Evolutionary conservation across 2,329 filamentous ascomycete species (phyloP), one percentile per base, ranked within the genome.

Genomic region (Colletotrichum sp.): DNA sequence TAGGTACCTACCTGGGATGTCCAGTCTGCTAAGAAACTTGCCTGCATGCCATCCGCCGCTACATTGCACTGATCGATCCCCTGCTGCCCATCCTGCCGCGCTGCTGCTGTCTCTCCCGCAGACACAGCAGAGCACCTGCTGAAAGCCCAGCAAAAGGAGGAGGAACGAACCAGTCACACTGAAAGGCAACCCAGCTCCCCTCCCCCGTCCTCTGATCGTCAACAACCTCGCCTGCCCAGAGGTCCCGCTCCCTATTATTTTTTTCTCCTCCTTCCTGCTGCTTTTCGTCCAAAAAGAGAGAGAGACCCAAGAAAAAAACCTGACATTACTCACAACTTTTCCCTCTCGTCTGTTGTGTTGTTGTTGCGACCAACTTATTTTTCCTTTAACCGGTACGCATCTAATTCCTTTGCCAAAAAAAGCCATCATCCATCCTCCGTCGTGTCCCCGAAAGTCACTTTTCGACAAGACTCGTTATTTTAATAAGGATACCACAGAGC

Each of bases 401-500:
- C 69, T 73, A 67, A 67, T 75, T 48, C 48, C 18, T 60, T 55
- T 26, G 26, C 32, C 32, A 34, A 57, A 21, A 43, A 57, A 60
- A 65, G 38, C 66, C 38, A 36, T 43, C 30, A 43, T 26, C 38
- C 28, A 43, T 26, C 38, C 28, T 16, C 26, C 18, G 67, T 58
- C 48, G 28, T 32, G 24, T 38, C 58, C 58, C 64, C 55, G 34
- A 64, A 38, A 58, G 52, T 66, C 72, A 52, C 30, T 63, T 34
- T 58, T 28, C 52, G 15, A 60, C 34, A 61, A 61, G 55, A 32
- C 72, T 24, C 61, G 58, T 72, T 64, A 57, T 68, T 75, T 73
- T 73, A 73, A 72, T 75, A 72, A 64, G 52, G 72, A 73, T 34
- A 64, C 70, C 64, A 73, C 36, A 66, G 63, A 64, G 61, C 63